A percentile compares a stretch with the other conserved stretches of the same genome.
phyloP scores from a whole-genome alignment of 805 yeast genomes.

The Wickerhamiella bombiphila region DNA sequence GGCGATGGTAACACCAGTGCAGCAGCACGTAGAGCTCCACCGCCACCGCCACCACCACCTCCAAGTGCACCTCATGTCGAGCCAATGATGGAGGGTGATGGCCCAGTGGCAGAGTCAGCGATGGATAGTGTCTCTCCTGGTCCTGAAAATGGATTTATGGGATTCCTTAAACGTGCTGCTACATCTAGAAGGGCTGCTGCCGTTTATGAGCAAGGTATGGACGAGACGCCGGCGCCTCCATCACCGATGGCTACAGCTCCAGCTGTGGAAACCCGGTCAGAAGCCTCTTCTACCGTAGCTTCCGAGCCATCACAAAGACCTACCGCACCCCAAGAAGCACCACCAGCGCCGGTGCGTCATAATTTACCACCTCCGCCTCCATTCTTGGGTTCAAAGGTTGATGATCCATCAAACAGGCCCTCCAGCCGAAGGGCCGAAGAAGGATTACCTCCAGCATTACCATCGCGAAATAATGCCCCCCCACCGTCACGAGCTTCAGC shows the following conservation, averaged over 20 bases:
- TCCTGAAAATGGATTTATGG: too few species aligned
- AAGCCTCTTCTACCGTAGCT: too few species aligned
- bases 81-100: too few species aligned
- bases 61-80: too few species aligned
- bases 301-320: not conserved
- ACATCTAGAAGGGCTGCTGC: too few species aligned
- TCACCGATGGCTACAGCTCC: not conserved
- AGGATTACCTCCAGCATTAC: not conserved
- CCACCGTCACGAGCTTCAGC: conserved; percentile 4
- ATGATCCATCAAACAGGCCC: too few species aligned
- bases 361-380: conserved; percentile 5
- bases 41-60: conserved; percentile 26
- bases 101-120: too few species aligned
- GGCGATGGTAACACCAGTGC: not conserved
- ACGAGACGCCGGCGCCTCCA: conserved; percentile 1
- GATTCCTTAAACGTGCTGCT: too few species aligned
- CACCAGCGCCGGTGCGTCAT: not conserved
- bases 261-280: too few species aligned
- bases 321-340: not conserved
- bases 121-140: too few species aligned
- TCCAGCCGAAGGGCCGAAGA: not conserved
- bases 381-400: not conserved
- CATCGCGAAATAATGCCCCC: conserved; percentile 1
- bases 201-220: too few species aligned
- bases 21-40: conserved; percentile 11